phyloP scores from a whole-genome alignment of 495 filamentous ascomycete species.

The Monascus purpureus region DNA sequence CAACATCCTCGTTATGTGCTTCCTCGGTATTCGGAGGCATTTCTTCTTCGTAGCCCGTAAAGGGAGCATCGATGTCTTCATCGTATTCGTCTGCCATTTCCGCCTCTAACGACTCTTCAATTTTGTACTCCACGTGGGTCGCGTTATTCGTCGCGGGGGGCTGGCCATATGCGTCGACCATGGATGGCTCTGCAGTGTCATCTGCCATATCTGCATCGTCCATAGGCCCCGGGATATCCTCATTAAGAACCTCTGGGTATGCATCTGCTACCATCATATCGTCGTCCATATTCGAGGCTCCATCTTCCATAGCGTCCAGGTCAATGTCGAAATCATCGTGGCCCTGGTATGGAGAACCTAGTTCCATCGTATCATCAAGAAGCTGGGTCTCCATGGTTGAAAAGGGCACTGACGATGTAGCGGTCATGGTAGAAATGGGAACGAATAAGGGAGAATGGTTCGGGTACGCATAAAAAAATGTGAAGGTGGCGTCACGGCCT shows the following conservation, averaged over 20 bases:
- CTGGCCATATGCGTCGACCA: conserved; percentile 23
- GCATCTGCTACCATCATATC: conserved; percentile 48
- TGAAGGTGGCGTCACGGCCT: conserved; percentile 7
- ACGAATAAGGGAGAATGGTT: conserved; percentile 3
- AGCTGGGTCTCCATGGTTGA: conserved; percentile 27
- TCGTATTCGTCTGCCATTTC: conserved; percentile 34
- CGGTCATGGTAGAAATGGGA: conserved; percentile 24
- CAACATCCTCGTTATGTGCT: conserved; percentile 4
- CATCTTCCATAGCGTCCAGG: conserved; percentile 48
- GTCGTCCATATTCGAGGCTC: conserved; percentile 37
- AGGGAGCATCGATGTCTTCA: conserved; percentile 17
- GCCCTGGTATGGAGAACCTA: conserved; percentile 33
- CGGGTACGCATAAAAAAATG: conserved; percentile 10
- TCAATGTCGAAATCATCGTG: conserved; percentile 66
- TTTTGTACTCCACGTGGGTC: conserved; percentile 21
- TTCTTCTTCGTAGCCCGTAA: conserved; percentile 17
- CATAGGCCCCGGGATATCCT: conserved; percentile 14
- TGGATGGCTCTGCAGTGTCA: conserved; percentile 27
- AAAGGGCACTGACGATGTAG: conserved; percentile 18
- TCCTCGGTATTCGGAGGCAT: conserved; percentile 3
- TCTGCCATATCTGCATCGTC: conserved; percentile 39
- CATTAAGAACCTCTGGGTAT: conserved; percentile 19
- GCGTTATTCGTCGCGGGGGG: conserved; percentile 17
- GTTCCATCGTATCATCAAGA: conserved; percentile 39
- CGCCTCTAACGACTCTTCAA: conserved; percentile 21